phyloP scores from a whole-genome alignment of 2,329 filamentous ascomycete genomes.

The Pseudogymnoascus sp. region DNA sequence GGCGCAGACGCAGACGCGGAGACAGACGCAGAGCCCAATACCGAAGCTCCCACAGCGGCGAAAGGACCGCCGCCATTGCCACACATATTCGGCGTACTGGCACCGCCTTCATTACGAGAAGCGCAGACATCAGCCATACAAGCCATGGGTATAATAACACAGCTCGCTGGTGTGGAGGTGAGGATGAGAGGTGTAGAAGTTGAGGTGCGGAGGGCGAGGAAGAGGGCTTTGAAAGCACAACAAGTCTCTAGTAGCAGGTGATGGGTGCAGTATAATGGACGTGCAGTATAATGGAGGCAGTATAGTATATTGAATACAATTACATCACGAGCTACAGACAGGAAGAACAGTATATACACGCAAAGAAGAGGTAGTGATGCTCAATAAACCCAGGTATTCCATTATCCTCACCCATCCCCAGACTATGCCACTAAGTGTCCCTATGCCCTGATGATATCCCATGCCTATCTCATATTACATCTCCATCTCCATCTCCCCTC shows the following conservation, averaged over 20 bases:
- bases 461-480: background rate
- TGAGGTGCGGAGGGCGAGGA: constrained; percentile 53
- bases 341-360: no score
- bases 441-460: background rate
- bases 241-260: no score
- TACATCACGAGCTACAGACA: no score
- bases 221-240: no score
- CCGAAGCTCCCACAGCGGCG: no score
- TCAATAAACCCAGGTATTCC: background rate
- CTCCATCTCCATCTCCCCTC: no score
- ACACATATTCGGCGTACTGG: constrained; percentile 49
- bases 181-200: constrained; percentile 61
- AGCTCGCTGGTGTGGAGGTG: constrained; percentile 48
- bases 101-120: constrained; percentile 43
- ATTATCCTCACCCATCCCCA: background rate
- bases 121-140: constrained; percentile 54
- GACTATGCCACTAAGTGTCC: no score
- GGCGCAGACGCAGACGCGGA: no score
- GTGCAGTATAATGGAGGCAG: no score
- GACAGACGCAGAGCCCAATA: no score
- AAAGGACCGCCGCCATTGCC: constrained; percentile 25
- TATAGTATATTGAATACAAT: no score
- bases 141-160: constrained; percentile 49
- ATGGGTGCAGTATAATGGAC: no score
- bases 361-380: background rate